Evolutionary conservation across 2,329 filamentous ascomycete species (phyloP), one percentile per base, ranked within the genome.

Genomic region (Venturia carpophila): DNA sequence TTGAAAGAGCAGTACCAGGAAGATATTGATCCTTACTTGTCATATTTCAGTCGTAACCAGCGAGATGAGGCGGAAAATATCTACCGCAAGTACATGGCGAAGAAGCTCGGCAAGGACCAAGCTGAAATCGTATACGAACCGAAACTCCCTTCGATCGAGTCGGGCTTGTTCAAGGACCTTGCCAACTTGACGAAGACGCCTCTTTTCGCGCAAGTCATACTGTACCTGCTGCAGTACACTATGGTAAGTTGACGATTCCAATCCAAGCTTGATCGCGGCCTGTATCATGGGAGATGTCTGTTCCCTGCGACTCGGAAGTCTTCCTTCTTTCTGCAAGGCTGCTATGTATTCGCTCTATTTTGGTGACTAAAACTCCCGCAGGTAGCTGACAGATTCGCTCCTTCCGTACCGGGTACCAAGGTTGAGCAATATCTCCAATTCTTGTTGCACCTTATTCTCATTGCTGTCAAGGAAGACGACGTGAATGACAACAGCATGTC

Each of bases 21-120:
- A 69, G 84, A 95, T 60, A 86, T 99, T 62, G 95, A 99, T 73
- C 94, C 95, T 0, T 99, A 97, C 74, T 94, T 92, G 71, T 90
- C 92, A 7, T 92, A 97, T 73, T 99, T 96, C 75, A 95, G 87
- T 71, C 96, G 96, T 73, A 99, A 99, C 71, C 93, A 97, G 75
- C 86, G 94, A 62, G 94, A 99, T 73, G 94, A 99, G 74, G 91
- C 93, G 0, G 94, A 99, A 75, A 87, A 85, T 69, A 89, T 92
- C 3, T 97, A 94, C 78, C 91, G 89, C 70, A 88, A 89, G 71
- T 89, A 90, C 80, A 87, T 94, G 80, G 90, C 92, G 13, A 92
- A 92, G 77, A 92, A 90, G 76, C 91, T 88, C 0, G 92, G 92
- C 21, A 92, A 92, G 73, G 82, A 87, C 55, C 79, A 84, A 1